Percentiles rank a stretch among this genome's conserved stretches.
Evolutionary conservation across 768 basidiomycete species (phyloP).

Genomic region (Lactarius sanguifluus): DNA sequence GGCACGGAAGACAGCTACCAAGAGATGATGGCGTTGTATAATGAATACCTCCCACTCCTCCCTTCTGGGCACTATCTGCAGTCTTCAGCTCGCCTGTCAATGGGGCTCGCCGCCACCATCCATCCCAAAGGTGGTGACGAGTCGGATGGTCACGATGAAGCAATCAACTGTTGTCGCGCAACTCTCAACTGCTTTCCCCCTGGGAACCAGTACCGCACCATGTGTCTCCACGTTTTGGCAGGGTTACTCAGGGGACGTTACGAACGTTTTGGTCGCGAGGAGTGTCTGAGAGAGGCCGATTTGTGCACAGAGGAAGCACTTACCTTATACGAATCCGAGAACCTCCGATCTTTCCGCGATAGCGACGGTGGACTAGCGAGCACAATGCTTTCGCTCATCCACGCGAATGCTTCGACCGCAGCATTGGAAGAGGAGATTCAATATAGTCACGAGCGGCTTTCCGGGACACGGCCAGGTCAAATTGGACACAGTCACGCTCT

Average conservation of each 20-base stretch:
- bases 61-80: constrained; percentile 1
- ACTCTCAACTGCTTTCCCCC: not conserved
- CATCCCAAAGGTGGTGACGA: not conserved
- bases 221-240: not conserved
- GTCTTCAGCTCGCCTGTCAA: not conserved
- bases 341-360: constrained; percentile 2
- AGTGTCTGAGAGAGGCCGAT: constrained; percentile 6
- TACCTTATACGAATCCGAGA: not conserved
- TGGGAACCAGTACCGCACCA: not conserved
- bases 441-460: not conserved
- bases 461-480: not conserved
- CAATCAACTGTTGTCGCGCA: not conserved
- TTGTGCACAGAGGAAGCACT: not conserved
- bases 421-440: constrained; percentile 9
- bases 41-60: constrained; percentile 10
- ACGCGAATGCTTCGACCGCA: not conserved
- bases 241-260: not conserved
- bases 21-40: not conserved
- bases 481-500: not conserved
- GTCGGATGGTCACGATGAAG: not conserved
- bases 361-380: not conserved
- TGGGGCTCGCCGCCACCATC: not conserved
- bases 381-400: not conserved
- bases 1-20: no score
- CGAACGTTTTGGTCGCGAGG: constrained; percentile 6